Evolutionary conservation across 2,329 filamentous ascomycete species (phyloP), one percentile per base, ranked within the genome.

Genomic region (Hymenoscyphus fraxineus): DNA sequence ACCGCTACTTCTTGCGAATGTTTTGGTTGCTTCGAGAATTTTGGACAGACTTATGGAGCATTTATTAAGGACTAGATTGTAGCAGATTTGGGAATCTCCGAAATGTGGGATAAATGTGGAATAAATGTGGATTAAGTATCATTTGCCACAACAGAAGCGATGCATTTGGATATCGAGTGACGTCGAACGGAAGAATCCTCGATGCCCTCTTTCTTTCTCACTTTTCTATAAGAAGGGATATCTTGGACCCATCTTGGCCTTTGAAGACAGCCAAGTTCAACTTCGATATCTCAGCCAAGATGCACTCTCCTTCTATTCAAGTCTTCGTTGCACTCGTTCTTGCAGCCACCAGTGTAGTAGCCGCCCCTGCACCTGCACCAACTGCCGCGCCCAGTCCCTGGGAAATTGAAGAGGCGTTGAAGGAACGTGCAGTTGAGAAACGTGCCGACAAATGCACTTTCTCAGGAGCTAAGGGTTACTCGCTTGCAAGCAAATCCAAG

Each of bases 381-480:
- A 51, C 44, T 51, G 44, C 44, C 19, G 19, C 44, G 10, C 44
- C 44, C 6, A 19, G n/a, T 47, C 44, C n/a, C 16, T 12, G 9
- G 16, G 44, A 19, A 22, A 19, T 51, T 1, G 44, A 51, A 51
- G 5, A 51, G 2, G 44, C 44, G 22, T 12, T 51, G 7, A n/a
- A 51, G n/a, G 44, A 51, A 51, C 44, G 44, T 57, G 31, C 32
- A 13, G 15, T 59, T 16, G 57, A 39, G 27, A 59, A 59, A 41
- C 12, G 57, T 9, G 57, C 57, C 6, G 68, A 47, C 27, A 74
- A 76, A 65, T 88, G 85, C 76, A 86, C 83, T 16, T 86, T 88
- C 73, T 83, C 79, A 54, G 78, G 80, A 6, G 44, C 65, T 12
- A 58, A 59, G 54, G 67, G 62, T 64, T 80, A 82, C 58, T 78